Base-by-base conservation (phyloP, 1,284 basidiomycete species). In the Anthracocystis setariae region DNA sequence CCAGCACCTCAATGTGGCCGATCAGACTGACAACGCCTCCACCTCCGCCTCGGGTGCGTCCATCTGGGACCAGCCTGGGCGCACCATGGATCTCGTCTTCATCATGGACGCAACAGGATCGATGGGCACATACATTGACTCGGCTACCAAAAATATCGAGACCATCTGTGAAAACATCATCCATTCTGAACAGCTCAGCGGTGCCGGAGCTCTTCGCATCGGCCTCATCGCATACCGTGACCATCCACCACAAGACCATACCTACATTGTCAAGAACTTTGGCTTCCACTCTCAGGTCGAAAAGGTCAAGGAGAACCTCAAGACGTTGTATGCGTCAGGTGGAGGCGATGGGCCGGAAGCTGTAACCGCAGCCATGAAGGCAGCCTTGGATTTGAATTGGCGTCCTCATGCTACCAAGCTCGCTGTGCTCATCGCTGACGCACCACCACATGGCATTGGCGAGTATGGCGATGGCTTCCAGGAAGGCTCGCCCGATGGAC, bases 321-420 rank as follows among this genome's bases (percentile, higher is more conserved):
- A 91, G 44, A 86, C 87, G 21, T 85, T 94, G 63, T 93, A 95
- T 84, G 96, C 96, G 15, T 92, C 91, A 5, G 95, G 95, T 18
- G 83, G 96, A 25, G 95, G 95, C 12, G 95, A 99, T 86, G 95
- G 96, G 0, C 96, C 96, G 0, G 96, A 99, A 83, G 96, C 94
- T 3, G 92, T 97, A 59, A 99, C 96, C 0, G 94, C 95, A 3
- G 95, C 91, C 12, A 86, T 99, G 84, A 89, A 90, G 8, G 93
- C 94, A 73, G 90, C 77, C 5, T 48, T 73, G 15, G 74, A 80
- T 24, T 65, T 82, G 29, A 90, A 94, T 38, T 99, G 96, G 96
- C 87, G 96, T 73, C 86, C 88, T 47, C 85, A 89, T 52, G 93
- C 95, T 17, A 93, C 91, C 79, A 96, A 92, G 86, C 97, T 98